phyloP scores from a whole-genome alignment of 371 early-diverging fungal species.

The Rhizopus microsporus region DNA sequence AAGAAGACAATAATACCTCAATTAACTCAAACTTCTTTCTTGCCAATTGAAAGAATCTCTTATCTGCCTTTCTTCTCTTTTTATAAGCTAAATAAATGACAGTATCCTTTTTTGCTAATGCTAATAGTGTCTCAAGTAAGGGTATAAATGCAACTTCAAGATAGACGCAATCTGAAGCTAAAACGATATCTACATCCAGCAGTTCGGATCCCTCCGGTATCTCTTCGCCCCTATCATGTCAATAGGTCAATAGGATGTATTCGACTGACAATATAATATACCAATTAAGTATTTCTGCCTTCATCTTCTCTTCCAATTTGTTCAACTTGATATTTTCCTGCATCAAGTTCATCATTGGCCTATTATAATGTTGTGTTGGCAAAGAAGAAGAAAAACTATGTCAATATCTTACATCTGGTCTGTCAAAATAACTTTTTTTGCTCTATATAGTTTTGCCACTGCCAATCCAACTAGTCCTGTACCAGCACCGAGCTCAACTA shows the following conservation, averaged over 20 bases:
- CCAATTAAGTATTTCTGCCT: slow-evolving; percentile 41
- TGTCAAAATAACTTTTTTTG: slow-evolving; percentile 37
- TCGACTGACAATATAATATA: slow-evolving; percentile 12
- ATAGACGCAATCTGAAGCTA: slow-evolving; percentile 57
- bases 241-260: not conserved
- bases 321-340: slow-evolving; percentile 41
- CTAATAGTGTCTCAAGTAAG: slow-evolving; percentile 38
- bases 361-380: slow-evolving; percentile 5
- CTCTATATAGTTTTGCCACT: slow-evolving; percentile 32
- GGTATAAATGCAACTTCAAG: slow-evolving; percentile 49
- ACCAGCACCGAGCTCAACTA: slow-evolving; percentile 49
- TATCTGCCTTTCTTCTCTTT: slow-evolving; percentile 52
- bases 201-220: slow-evolving; percentile 14
- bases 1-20: slow-evolving; percentile 19
- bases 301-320: slow-evolving; percentile 13
- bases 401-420: slow-evolving; percentile 42
- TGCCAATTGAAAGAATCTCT: slow-evolving; percentile 47
- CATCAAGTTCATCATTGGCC: slow-evolving; percentile 48
- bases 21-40: slow-evolving; percentile 39
- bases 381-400: slow-evolving; percentile 2
- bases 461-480: slow-evolving; percentile 53
- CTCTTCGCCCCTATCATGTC: slow-evolving; percentile 37
- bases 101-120: slow-evolving; percentile 30
- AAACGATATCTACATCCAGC: slow-evolving; percentile 34
- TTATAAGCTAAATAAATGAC: slow-evolving; percentile 43